A percentile compares a stretch with the other conserved stretches of the same genome.
These are phyloP conservation scores for Wickerhamiella slavikovae DNA, from an alignment of 805 yeast genomes.

Conservation along the genomic window DNA sequence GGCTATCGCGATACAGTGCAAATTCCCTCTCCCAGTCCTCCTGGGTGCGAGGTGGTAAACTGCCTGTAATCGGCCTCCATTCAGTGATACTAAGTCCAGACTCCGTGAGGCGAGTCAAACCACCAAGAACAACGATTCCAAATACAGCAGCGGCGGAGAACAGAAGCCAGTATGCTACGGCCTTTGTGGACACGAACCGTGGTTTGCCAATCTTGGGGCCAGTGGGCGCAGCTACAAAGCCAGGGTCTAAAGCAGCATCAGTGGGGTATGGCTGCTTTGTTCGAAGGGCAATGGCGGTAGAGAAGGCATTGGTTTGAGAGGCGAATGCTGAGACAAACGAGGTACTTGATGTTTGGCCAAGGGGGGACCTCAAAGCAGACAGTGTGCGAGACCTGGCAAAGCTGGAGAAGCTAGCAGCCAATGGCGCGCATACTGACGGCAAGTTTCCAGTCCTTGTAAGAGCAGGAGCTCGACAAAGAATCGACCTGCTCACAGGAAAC, in stretches of 20 bases:
- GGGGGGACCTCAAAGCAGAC: too few relatives aligned
- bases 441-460: too few relatives aligned
- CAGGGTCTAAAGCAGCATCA: constrained; percentile 2
- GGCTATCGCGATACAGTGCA: constrained; percentile 58
- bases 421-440: too few relatives aligned
- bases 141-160: constrained; percentile 79
- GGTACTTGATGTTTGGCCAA: too few relatives aligned
- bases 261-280: constrained; percentile 1
- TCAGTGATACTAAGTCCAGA: constrained; percentile 92
- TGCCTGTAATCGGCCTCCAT: constrained; percentile 96
- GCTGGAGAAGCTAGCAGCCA: too few relatives aligned
- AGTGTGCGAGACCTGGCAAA: too few relatives aligned
- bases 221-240: constrained; percentile 8
- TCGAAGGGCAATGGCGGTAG: not conserved
- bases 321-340: too few relatives aligned
- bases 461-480: too few relatives aligned
- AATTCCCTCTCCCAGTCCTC: constrained; percentile 78
- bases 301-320: not conserved
- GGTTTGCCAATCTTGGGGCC: constrained; percentile 8
- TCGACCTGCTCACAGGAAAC: too few relatives aligned
- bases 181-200: constrained; percentile 26
- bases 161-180: constrained; percentile 72
- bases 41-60: constrained; percentile 69
- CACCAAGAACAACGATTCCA: constrained; percentile 92
- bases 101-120: constrained; percentile 85